Percentiles rank a stretch among this genome's conserved stretches.
These are phyloP conservation scores for Dothideomycetidae sp. DNA, from an alignment of 2,329 filamentous ascomycete species.

Conservation along the genomic window DNA sequence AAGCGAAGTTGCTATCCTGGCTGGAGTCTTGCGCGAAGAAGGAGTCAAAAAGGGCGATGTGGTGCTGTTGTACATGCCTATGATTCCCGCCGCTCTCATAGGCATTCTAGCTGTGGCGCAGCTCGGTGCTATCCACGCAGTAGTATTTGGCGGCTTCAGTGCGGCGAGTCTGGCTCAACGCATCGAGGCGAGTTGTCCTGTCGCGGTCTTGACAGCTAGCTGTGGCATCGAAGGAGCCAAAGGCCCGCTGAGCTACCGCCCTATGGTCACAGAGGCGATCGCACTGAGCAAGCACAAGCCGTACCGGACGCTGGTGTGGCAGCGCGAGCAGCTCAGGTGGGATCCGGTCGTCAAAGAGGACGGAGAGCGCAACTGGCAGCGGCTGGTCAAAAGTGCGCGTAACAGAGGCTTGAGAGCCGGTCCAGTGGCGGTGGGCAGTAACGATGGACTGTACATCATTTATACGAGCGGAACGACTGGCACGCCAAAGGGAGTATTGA, in stretches of 20 bases:
- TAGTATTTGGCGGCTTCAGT: constrained; percentile 89
- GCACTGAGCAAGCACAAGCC: constrained; percentile 56
- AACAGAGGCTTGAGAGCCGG: constrained; percentile 53
- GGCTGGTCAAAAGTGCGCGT: constrained; percentile 55
- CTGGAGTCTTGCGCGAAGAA: constrained; percentile 67
- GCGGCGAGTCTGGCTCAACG: constrained; percentile 68
- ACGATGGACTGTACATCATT: constrained; percentile 76
- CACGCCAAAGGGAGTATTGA: constrained; percentile 65
- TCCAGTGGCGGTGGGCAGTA: constrained; percentile 64
- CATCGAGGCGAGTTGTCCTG: constrained; percentile 68
- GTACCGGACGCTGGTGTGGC: constrained; percentile 62
- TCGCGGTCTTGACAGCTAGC: constrained; percentile 70
- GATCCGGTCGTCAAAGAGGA: constrained; percentile 48
- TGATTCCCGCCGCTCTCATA: constrained; percentile 81
- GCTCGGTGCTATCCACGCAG: constrained; percentile 75
- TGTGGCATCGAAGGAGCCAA: constrained; percentile 84
- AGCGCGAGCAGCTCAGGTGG: constrained; percentile 66
- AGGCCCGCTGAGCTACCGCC: constrained; percentile 61
- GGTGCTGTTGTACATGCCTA: constrained; percentile 90
- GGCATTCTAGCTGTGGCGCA: constrained; percentile 70
- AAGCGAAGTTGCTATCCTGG: constrained; percentile 65
- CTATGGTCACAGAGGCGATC: constrained; percentile 62
- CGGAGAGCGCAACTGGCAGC: constrained; percentile 68
- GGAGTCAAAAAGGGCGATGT: constrained; percentile 74
- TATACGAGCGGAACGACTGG: constrained; percentile 79